Evolutionary conservation across 805 yeast genomes (phyloP).

Genomic region (Starmerella scarabaei): DNA sequence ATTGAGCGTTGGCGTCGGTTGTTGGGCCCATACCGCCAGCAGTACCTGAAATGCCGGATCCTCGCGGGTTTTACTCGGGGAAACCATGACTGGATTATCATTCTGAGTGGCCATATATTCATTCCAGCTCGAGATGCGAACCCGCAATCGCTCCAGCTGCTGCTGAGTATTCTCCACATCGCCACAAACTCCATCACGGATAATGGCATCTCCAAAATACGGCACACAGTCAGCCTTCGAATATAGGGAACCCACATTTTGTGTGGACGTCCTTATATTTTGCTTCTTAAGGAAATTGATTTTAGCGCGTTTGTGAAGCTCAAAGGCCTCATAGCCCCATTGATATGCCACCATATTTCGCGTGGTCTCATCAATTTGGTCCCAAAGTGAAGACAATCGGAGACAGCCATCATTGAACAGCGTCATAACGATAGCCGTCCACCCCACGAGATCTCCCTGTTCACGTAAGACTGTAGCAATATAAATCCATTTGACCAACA

Average conservation of each 20-base stretch:
- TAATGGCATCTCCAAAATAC: slow-evolving; percentile 73
- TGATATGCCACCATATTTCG: slow-evolving; percentile 54
- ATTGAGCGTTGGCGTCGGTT: slow-evolving; percentile 9
- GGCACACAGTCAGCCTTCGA: slow-evolving; percentile 73
- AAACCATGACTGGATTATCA: slow-evolving; percentile 25
- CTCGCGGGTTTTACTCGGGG: slow-evolving; percentile 29
- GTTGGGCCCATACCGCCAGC: slow-evolving; percentile 36
- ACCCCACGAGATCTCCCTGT: slow-evolving; percentile 83
- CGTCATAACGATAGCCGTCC: slow-evolving; percentile 80
- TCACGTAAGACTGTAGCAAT: slow-evolving; percentile 66
- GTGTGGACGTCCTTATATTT: slow-evolving; percentile 64
- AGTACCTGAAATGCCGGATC: slow-evolving; percentile 13
- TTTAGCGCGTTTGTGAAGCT: slow-evolving; percentile 59
- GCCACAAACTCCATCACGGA: slow-evolving; percentile 25
- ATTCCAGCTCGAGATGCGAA: slow-evolving; percentile 74
- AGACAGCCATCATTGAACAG: slow-evolving; percentile 72
- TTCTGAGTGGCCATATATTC: slow-evolving; percentile 44
- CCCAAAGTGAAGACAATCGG: slow-evolving; percentile 65
- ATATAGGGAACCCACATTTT: slow-evolving; percentile 67
- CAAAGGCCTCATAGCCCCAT: slow-evolving; percentile 90
- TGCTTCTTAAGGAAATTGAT: slow-evolving; percentile 43
- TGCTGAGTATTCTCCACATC: background rate
- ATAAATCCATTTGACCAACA: slow-evolving; percentile 72
- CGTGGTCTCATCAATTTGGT: slow-evolving; percentile 45
- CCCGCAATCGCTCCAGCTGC: slow-evolving; percentile 45